Evolutionary conservation across 2,329 filamentous ascomycete species (phyloP).

Genomic region (Acrodontium crateriforme): DNA sequence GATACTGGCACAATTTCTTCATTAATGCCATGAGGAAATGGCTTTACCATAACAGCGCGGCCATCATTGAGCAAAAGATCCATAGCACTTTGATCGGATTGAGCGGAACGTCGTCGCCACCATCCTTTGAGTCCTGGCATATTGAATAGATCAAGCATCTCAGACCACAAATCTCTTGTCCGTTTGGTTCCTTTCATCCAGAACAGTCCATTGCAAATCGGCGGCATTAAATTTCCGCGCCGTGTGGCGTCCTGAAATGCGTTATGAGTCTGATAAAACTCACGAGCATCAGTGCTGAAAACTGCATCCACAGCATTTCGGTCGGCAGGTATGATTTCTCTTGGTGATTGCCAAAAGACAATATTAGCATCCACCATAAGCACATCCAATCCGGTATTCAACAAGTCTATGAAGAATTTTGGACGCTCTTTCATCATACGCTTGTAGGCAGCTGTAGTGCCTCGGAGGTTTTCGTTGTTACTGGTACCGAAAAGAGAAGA

Average conservation of each 20-base stretch:
- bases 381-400: too few relatives aligned
- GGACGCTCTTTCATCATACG: constrained; percentile 7
- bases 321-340: constrained; percentile 3
- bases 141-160: constrained; percentile 6
- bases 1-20: constrained; percentile 3
- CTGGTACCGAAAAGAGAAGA: constrained; percentile 5
- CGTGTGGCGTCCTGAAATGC: constrained; percentile 7
- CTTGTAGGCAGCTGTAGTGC: constrained; percentile 7
- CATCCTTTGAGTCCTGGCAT: too few relatives aligned
- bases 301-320: constrained; percentile 5
- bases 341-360: too few relatives aligned
- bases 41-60: constrained; percentile 3
- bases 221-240: constrained; percentile 6
- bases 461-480: constrained; percentile 5
- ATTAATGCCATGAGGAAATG: constrained; percentile 5
- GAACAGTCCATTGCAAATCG: constrained; percentile 10
- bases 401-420: constrained; percentile 5
- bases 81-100: constrained; percentile 7
- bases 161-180: constrained; percentile 5
- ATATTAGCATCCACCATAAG: too few relatives aligned
- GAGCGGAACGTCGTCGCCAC: too few relatives aligned
- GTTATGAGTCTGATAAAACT: constrained; percentile 8
- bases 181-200: constrained; percentile 6
- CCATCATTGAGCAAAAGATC: constrained; percentile 8
- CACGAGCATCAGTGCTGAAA: constrained; percentile 9